A percentile compares a stretch with the other conserved stretches of the same genome.
phyloP scores from a whole-genome alignment of 495 filamentous ascomycete species.

The Hapsidospora chrysogenum region DNA sequence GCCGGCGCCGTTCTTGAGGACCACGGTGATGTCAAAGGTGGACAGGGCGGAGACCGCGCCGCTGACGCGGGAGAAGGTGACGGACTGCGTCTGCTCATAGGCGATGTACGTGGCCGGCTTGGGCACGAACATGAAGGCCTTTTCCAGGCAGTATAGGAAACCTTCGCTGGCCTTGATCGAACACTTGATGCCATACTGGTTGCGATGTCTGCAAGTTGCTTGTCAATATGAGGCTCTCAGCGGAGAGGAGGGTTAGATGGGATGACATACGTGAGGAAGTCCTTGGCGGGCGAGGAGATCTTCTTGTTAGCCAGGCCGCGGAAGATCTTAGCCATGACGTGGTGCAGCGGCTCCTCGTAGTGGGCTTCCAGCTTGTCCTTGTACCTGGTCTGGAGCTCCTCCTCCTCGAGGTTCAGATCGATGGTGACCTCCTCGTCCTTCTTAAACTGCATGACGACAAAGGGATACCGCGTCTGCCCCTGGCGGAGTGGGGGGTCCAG shows the following conservation, averaged over 20 bases:
- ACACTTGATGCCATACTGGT: slow-evolving; percentile 93
- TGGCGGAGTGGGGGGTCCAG: slow-evolving; percentile 92
- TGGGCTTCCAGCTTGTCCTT: slow-evolving; percentile 70
- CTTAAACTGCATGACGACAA: slow-evolving; percentile 99
- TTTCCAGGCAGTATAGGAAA: slow-evolving; percentile 90
- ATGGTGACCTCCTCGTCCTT: slow-evolving; percentile 92
- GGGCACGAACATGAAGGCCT: slow-evolving; percentile 97
- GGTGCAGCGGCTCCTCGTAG: slow-evolving; percentile 83
- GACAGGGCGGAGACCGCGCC: slow-evolving; percentile 86
- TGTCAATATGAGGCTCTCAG: slow-evolving; percentile 2
- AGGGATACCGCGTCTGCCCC: slow-evolving; percentile 95
- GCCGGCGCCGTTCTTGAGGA: slow-evolving; percentile 54
- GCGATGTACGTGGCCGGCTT: slow-evolving; percentile 95
- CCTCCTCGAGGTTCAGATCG: slow-evolving; percentile 94
- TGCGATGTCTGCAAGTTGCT: slow-evolving; percentile 47
- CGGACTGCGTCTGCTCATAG: slow-evolving; percentile 71
- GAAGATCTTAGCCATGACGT: slow-evolving; percentile 88
- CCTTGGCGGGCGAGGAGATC: slow-evolving; percentile 80
- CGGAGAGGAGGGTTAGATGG: neutral
- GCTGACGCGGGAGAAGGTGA: slow-evolving; percentile 91
- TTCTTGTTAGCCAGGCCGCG: slow-evolving; percentile 86
- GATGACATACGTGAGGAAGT: slow-evolving; percentile 52
- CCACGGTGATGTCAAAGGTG: slow-evolving; percentile 92
- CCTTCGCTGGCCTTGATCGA: slow-evolving; percentile 98
- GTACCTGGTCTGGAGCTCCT: slow-evolving; percentile 65